Base-by-base conservation (phyloP, 352 stramenopile genomes). In the Globisporangium canariense region DNA sequence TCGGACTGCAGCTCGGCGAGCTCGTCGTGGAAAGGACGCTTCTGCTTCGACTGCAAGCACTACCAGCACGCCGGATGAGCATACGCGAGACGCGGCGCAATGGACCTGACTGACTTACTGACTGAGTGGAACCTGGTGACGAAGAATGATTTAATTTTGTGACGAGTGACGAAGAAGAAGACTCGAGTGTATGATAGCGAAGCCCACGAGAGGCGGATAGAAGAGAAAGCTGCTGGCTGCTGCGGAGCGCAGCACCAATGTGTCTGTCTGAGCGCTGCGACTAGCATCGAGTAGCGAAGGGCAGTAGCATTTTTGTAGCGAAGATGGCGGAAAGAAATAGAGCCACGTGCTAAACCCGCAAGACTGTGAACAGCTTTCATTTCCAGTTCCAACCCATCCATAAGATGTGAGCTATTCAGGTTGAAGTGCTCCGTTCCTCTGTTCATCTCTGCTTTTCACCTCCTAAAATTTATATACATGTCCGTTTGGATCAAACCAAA, bases 31-130 rank as follows among this genome's bases (percentile, higher is more conserved):
- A 88, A 89, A 36, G 82, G 80, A 30, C 78, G 75, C 43, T 89
- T 86, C 54, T 91, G 82, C 67, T 91, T 91, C 32, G 79, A 91
- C 73, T 91, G 82, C 70, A 88, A 88, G 43, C 80, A 89, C 68
- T 89, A 88, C 64, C 74, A 86, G 41, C 79, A 88, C 60, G 70
- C 79, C 25, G 68, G 59, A 22, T 82, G 74, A 72, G 60, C 11
- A 14, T 10, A 13, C 4, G 22, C 13, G 25, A 38, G 49, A 43
- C 50, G 20, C 5, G 28, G 14, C 38, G 43, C 20, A 62, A 34
- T 13, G 43, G 18, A 22, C 43, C 43, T 49, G 43, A 49, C 3
- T 20, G 41, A 47, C 18, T 20, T 5, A 49, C 18, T 20, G 16
- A 41, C 32, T 41, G 36, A 11, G 16, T 11, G 38, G 20, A 38